Percentiles rank a stretch among this genome's conserved stretches.
Evolutionary conservation across 371 early-diverging fungal species (phyloP).

Genomic region (Mucor racemosus): DNA sequence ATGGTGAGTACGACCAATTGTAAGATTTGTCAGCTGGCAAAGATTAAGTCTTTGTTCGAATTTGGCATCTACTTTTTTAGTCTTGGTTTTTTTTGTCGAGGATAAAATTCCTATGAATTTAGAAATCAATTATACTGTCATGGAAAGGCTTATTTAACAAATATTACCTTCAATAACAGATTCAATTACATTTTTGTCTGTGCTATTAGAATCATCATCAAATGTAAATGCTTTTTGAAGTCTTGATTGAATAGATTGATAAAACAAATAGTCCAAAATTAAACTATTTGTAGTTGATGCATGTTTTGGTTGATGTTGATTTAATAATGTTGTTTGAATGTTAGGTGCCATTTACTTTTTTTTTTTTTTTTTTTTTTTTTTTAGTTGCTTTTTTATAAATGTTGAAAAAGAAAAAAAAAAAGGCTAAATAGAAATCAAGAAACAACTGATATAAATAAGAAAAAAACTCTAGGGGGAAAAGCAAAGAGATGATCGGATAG

Average conservation of each 20-base stretch:
- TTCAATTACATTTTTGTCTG: conserved; percentile 53
- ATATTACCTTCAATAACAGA: conserved; percentile 50
- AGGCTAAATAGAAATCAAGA: not conserved
- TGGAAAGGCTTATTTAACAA: too few relatives aligned
- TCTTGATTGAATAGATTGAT: conserved; percentile 63
- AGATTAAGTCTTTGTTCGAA: conserved; percentile 65
- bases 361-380: not conserved
- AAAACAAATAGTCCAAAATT: conserved; percentile 62
- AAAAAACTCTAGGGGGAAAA: conserved; percentile 7
- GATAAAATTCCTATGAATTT: conserved; percentile 42
- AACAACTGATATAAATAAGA: conserved; percentile 2
- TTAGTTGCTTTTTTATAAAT: not conserved
- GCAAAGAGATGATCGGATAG: conserved; percentile 7
- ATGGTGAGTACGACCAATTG: conserved; percentile 61
- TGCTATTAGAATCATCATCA: not conserved
- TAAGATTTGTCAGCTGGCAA: conserved; percentile 62
- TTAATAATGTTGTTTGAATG: conserved; percentile 10
- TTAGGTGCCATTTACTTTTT: not conserved
- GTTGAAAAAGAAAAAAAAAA: conserved; percentile 1
- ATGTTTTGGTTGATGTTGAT: conserved; percentile 1
- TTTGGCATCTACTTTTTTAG: conserved; percentile 47
- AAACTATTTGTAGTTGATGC: conserved; percentile 55
- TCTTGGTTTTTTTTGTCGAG: conserved; percentile 44
- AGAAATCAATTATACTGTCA: not conserved
- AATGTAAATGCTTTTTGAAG: conserved; percentile 27